Conservation (phyloP, 1,284 basidiomycete species). For the Sanghuangporus weigelae region DNA sequence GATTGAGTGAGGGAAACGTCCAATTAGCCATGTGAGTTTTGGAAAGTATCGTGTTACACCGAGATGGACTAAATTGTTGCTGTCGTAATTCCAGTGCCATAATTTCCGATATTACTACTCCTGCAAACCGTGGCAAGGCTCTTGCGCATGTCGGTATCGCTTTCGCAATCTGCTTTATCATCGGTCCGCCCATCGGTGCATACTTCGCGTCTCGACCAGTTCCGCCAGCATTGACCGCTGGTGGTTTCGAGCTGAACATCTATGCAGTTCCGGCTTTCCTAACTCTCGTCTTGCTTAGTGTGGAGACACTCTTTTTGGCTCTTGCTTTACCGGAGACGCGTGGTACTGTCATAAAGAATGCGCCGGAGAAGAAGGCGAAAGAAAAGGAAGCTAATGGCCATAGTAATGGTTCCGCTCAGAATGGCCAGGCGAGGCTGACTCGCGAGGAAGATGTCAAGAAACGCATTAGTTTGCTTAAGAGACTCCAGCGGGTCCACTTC, state of each 20-base stretch:
- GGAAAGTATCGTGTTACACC: neutral
- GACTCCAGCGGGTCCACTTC: slow-evolving; percentile 68
- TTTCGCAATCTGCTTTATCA: slow-evolving; percentile 88
- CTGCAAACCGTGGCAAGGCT: slow-evolving; percentile 71
- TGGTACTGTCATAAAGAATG: slow-evolving; percentile 33
- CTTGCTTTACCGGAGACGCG: slow-evolving; percentile 77
- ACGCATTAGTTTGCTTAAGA: slow-evolving; percentile 46
- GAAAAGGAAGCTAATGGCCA: slow-evolving; percentile 21
- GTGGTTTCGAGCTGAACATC: slow-evolving; percentile 71
- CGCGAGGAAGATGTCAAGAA: slow-evolving; percentile 38
- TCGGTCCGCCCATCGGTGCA: slow-evolving; percentile 78
- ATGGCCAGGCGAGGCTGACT: slow-evolving; percentile 16
- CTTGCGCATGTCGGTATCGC: slow-evolving; percentile 92
- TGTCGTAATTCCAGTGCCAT: slow-evolving; percentile 56
- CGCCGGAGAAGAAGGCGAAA: slow-evolving; percentile 22
- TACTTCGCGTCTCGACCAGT: slow-evolving; percentile 74
- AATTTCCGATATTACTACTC: slow-evolving; percentile 80
- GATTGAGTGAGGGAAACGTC: slow-evolving; percentile 84
- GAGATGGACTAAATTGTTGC: slow-evolving; percentile 6
- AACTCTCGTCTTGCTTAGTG: slow-evolving; percentile 63
- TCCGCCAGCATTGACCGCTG: slow-evolving; percentile 47
- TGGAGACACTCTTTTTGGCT: slow-evolving; percentile 69
- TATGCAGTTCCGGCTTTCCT: slow-evolving; percentile 82
- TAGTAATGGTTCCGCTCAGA: slow-evolving; percentile 16
- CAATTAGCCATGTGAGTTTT: slow-evolving; percentile 69